These are phyloP conservation scores for Aquilaria malaccensis DNA, from an alignment of 345 rosid genomes.

Conservation along the genomic window DNA sequence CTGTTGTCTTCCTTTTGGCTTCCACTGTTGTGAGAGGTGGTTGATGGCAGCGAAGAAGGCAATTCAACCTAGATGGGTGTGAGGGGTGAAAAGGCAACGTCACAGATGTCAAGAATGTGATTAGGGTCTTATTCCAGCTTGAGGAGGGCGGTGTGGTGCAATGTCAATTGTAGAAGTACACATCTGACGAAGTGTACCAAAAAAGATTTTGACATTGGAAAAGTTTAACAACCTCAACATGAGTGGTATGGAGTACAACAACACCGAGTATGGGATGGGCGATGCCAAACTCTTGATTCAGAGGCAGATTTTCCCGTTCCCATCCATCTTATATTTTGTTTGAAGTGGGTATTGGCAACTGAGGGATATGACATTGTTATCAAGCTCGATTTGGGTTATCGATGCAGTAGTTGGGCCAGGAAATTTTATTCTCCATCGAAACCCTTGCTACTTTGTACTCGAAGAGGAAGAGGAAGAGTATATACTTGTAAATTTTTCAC, in stretches of 20 bases:
- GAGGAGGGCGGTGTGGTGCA: constrained; percentile 40
- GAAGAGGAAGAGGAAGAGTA: constrained; percentile 38
- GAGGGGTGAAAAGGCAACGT: no score
- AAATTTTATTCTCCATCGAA: constrained; percentile 29
- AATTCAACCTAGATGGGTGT: no score
- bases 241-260: constrained; percentile 38
- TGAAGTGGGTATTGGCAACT: constrained; percentile 41
- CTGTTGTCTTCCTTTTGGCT: constrained; percentile 50
- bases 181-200: constrained; percentile 68
- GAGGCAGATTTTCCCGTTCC: constrained; percentile 31
- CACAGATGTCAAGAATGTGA: no score
- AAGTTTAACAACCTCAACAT: constrained; percentile 47
- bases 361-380: constrained; percentile 40
- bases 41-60: no score
- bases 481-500: constrained; percentile 27
- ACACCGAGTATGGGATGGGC: constrained; percentile 39
- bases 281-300: constrained; percentile 45
- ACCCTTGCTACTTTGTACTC: constrained; percentile 42
- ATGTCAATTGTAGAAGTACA: constrained; percentile 56
- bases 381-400: constrained; percentile 37
- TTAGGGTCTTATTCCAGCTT: constrained; percentile 23
- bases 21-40: constrained; percentile 3
- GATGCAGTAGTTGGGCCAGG: constrained; percentile 36
- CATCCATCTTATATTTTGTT: constrained; percentile 38
- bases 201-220: constrained; percentile 42